Percentiles rank a stretch among this genome's conserved stretches.
phyloP scores from a whole-genome alignment of 2,329 filamentous ascomycete species.

The Calonectria montana region DNA sequence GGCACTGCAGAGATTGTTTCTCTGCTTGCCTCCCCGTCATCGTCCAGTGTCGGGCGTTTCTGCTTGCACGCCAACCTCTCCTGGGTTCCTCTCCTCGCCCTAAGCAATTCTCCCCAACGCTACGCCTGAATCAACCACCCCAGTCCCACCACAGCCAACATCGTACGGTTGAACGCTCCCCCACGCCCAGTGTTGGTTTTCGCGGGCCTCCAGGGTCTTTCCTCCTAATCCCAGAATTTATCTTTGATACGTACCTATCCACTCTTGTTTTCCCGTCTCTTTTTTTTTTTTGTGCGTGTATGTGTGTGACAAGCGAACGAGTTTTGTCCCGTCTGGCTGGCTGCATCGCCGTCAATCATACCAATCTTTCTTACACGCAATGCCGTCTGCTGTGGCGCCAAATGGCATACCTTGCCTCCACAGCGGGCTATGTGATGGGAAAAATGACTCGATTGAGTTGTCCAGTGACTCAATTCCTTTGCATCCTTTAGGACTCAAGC shows the following conservation, averaged over 20 bases:
- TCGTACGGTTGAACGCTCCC: conserved; percentile 28
- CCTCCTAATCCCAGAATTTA: background rate
- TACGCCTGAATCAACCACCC: conserved; percentile 5
- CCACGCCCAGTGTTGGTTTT: conserved; percentile 24
- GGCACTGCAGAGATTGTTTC: conserved; percentile 12
- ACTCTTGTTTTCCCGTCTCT: background rate
- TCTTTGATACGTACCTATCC: conserved; percentile 1
- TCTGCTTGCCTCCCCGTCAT: conserved; percentile 5
- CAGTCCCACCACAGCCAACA: conserved; percentile 12
- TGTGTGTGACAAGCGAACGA: background rate
- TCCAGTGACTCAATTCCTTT: conserved; percentile 68
- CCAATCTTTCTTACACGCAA: conserved; percentile 15
- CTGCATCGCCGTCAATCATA: background rate
- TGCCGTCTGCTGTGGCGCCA: conserved; percentile 34
- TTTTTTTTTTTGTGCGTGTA: background rate
- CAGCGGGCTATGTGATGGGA: conserved; percentile 34
- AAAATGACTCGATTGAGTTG: conserved; percentile 42
- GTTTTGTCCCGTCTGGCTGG: background rate
- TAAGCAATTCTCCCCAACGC: conserved; percentile 27
- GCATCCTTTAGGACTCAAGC: conserved; percentile 88
- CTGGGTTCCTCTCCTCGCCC: conserved; percentile 21
- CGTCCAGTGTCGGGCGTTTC: conserved; percentile 33
- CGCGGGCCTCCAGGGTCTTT: background rate
- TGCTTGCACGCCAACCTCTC: conserved; percentile 16
- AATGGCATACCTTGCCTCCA: conserved; percentile 24